Evolutionary conservation across 805 yeast species (phyloP).

Genomic region (Metschnikowia henanensis): DNA sequence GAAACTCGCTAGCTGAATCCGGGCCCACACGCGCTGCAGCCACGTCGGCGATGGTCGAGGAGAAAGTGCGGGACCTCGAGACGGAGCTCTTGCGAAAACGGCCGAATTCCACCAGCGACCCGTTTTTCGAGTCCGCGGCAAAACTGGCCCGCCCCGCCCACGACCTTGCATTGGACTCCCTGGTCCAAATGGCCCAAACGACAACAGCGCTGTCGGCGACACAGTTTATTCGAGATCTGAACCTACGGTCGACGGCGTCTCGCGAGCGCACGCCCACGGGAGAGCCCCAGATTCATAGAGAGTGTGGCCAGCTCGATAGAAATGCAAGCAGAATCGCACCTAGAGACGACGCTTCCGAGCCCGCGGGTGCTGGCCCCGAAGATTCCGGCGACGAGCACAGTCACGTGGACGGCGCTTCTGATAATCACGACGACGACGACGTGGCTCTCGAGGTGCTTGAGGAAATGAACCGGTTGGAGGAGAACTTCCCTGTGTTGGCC

Average conservation of each 20-base stretch:
- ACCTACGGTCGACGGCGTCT: constrained; percentile 13
- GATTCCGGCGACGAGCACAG: too few species aligned
- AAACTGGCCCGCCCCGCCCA: constrained; percentile 11
- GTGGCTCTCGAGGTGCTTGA: constrained; percentile 53
- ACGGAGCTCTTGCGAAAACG: constrained; percentile 15
- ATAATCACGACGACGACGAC: constrained; percentile 40
- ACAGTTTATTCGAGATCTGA: constrained; percentile 18
- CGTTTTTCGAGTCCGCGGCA: constrained; percentile 26
- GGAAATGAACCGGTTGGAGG: constrained; percentile 56
- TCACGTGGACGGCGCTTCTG: constrained; percentile 19
- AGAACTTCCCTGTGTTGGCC: constrained; percentile 53
- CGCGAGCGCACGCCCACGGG: constrained; percentile 7
- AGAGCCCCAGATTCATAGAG: neutral
- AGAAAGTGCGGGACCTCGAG: constrained; percentile 7
- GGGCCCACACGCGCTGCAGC: constrained; percentile 13
- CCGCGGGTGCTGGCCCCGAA: neutral
- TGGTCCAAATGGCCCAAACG: neutral
- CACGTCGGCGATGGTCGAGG: constrained; percentile 5
- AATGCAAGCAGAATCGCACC: constrained; percentile 4
- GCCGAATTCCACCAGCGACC: constrained; percentile 25
- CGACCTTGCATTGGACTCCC: neutral
- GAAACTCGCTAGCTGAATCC: constrained; percentile 23
- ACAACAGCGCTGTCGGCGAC: constrained; percentile 1
- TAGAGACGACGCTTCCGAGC: neutral
- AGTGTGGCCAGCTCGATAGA: constrained; percentile 4